Evolutionary conservation across 2,329 filamentous ascomycete species (phyloP), one percentile per base, ranked within the genome.

Genomic region (Diplocarpon rosae): DNA sequence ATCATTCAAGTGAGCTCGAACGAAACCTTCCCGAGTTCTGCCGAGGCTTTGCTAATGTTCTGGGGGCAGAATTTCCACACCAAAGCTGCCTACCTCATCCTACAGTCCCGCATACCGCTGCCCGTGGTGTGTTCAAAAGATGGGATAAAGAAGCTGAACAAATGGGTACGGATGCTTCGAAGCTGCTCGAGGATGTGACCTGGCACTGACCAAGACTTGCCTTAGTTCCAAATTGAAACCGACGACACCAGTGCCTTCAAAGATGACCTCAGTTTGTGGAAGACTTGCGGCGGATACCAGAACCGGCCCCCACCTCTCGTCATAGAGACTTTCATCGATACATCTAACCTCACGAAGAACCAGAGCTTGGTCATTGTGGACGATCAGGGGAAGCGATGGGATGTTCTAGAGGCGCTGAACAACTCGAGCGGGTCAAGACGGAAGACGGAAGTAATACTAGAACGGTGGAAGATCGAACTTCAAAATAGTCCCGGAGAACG

Each of bases 211-310:
- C 20, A 29, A 15, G 24, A 5, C 20, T 24, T 7, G 17, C 10
- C 34, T 13, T 27, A 96, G 92, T 98, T 95, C 66, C 93, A 95
- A 69, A 80, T 95, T 55, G 84, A 95, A 54, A 82, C 95, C 36
- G 85, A 94, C 56, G 92, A 98, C 57, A 90, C 90, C 51, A 86
- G 95, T 59, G 80, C 85, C 49, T 88, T 95, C 59, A 73, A 76
- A 57, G 83, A 93, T 53, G 84, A 92, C 52, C 74, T 96, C 51
- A 74, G 75, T 56, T 72, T 78, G 46, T 98, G 89, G 89, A 90
- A 82, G 64, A 75, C 70, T 37, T 85, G 84, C 60, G 84, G 90
- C 62, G 78, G 83, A 48, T 75, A 83, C 51, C 78, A 85, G 40
- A 82, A 83, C 56, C 78, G 76, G 47, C 92, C 92, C 30, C 83